Conservation (phyloP, 345 rosid species). For the Rhodomyrtus tomentosa region DNA sequence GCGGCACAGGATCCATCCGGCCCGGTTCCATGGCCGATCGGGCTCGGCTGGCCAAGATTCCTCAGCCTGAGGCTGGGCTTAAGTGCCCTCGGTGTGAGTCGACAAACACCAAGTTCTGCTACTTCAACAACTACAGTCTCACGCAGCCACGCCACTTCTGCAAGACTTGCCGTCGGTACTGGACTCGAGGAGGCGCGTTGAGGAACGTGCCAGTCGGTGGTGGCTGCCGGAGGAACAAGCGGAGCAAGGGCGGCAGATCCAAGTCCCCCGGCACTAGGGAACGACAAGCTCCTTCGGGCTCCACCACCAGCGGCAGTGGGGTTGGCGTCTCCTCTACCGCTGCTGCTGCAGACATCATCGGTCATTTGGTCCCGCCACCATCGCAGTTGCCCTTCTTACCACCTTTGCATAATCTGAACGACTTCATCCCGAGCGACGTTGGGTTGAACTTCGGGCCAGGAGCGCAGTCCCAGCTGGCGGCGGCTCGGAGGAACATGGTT, state of each 20-base stretch:
- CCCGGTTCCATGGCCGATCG: constrained; percentile 44
- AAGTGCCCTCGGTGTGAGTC: constrained; percentile 68
- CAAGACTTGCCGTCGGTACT: constrained; percentile 65
- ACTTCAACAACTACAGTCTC: constrained; percentile 67
- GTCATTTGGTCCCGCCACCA: constrained; percentile 6
- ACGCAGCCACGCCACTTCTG: constrained; percentile 78
- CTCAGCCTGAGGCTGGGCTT: constrained; percentile 44
- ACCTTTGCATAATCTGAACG: constrained; percentile 23
- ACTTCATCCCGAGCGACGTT: constrained; percentile 10
- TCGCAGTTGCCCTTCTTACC: constrained; percentile 28
- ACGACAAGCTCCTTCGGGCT: background rate
- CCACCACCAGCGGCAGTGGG: constrained; percentile 11
- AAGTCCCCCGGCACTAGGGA: constrained; percentile 23
- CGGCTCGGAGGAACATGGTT: constrained; percentile 1
- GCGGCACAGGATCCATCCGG: constrained; percentile 16
- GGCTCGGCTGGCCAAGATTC: constrained; percentile 45
- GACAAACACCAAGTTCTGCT: constrained; percentile 61
- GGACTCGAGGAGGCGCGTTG: constrained; percentile 75
- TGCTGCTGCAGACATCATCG: background rate
- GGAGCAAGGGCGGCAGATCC: constrained; percentile 44
- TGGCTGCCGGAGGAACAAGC: constrained; percentile 49
- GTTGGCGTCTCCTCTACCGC: constrained; percentile 15
- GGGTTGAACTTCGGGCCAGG: constrained; percentile 19
- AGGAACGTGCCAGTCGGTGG: constrained; percentile 74
- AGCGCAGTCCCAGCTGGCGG: constrained; percentile 8